These are phyloP conservation scores for Scutellaria galericulata DNA, from an alignment of 257 asterid genomes.

Conservation along the genomic window DNA sequence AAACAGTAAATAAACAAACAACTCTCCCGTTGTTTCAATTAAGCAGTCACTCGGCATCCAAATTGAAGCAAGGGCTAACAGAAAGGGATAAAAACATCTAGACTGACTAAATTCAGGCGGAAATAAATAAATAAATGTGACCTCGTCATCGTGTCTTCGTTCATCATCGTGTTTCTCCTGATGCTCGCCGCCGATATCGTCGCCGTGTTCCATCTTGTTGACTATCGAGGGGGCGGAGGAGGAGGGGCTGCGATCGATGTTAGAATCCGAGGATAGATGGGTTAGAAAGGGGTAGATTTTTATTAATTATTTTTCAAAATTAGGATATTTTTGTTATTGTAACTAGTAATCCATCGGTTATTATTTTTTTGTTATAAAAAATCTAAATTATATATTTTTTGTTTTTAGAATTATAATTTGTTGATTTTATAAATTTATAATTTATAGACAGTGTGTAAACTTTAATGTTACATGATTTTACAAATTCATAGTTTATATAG, in stretches of 20 bases:
- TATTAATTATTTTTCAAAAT: not conserved
- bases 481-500: too few relatives aligned
- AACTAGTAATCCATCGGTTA: too few relatives aligned
- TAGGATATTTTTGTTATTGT: not conserved
- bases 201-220: conserved; percentile 73
- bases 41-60: conserved; percentile 21
- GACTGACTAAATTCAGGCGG: conserved; percentile 5
- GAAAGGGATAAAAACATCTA: conserved; percentile 11
- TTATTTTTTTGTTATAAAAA: too few relatives aligned
- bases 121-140: conserved; percentile 25
- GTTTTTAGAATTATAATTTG: too few relatives aligned
- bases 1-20: not conserved
- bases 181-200: conserved; percentile 64
- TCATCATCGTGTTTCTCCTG: conserved; percentile 78
- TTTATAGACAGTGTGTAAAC: too few relatives aligned
- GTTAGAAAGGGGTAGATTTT: not conserved
- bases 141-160: conserved; percentile 57
- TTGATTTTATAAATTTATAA: too few relatives aligned
- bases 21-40: conserved; percentile 3
- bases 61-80: conserved; percentile 31
- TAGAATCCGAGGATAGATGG: not conserved
- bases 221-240: conserved; percentile 11
- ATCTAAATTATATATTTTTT: too few relatives aligned
- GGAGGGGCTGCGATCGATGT: conserved; percentile 29
- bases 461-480: too few relatives aligned